Evolutionary conservation across 495 filamentous ascomycete species (phyloP), one percentile per base, ranked within the genome.

Genomic region (Lasiosphaeria ovina): DNA sequence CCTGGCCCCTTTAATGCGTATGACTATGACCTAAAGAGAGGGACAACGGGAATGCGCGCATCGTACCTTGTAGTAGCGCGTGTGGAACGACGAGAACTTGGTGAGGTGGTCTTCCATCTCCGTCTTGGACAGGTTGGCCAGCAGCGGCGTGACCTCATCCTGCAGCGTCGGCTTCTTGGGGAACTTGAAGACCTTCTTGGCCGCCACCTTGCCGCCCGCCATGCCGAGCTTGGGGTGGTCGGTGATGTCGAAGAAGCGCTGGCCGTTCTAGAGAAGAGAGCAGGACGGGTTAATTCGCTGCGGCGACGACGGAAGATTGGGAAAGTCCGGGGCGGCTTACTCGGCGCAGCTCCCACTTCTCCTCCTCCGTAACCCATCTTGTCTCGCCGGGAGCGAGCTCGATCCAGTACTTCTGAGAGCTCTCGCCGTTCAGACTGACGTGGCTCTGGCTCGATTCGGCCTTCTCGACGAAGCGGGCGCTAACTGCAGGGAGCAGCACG

Each of bases 171-270:
- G 82, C 67, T 90, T 84, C 35, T 73, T 70, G 0, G 94, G 94
- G 69, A 89, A 97, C 44, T 72, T 71, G 52, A 83, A 74, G 6
- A 47, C 56, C 48, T 61, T 61, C 61, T 77, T 74, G 62, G 74
- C 75, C 58, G 67, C 76, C 68, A 72, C 76, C 33, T 58, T 61
- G 31, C 72, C 71, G 55, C 69, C 73, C 51, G 70, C 62, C 6
- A 72, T 54, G 42, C 84, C 87, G 50, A 90, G 80, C 50, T 88
- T 78, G 40, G 74, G 73, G 40, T 83, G 77, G 62, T 90, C 83
- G 57, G 94, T 97, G 66, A 98, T 90, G 74, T 98, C 94, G 81
- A 98, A 96, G 78, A 98, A 98, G 64, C 88, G 92, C 49, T 86
- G 77, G 53, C 92, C 91, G 65, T 89, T 79, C 93, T 96, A 61